phyloP scores from a whole-genome alignment of 306 rosid species.

The Heteromeles arbutifolia region DNA sequence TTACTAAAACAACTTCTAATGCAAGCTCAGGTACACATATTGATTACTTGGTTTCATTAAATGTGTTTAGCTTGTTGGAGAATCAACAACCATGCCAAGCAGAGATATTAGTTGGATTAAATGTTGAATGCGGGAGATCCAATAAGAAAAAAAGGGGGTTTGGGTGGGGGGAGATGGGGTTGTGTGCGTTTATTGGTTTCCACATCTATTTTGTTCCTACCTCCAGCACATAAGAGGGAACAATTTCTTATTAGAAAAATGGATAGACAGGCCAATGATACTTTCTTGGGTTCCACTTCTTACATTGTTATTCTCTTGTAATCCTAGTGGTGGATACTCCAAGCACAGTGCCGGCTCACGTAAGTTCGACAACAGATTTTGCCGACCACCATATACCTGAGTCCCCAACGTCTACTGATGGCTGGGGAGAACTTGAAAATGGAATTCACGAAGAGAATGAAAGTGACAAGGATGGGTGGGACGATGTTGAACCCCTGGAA shows the following conservation, averaged over 20 bases:
- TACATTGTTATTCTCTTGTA: constrained; percentile 13
- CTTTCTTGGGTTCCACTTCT: neutral
- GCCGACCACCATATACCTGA: constrained; percentile 53
- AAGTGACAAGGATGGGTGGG: constrained; percentile 93
- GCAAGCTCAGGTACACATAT: constrained; percentile 58
- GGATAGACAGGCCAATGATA: neutral
- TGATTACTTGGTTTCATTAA: neutral
- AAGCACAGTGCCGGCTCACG: constrained; percentile 50
- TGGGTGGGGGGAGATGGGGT: neutral
- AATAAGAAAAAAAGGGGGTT: neutral
- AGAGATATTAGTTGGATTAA: neutral
- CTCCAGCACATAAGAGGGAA: neutral
- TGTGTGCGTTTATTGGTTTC: neutral
- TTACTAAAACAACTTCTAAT: constrained; percentile 47
- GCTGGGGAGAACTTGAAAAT: constrained; percentile 98
- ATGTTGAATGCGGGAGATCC: neutral
- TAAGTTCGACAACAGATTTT: constrained; percentile 59
- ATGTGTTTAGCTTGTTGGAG: neutral
- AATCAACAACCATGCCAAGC: neutral
- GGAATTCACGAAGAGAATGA: constrained; percentile 59
- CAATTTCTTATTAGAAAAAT: neutral
- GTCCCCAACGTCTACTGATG: constrained; percentile 93
- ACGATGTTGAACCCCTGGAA: constrained; percentile 84
- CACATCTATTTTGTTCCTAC: neutral
- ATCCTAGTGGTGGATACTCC: constrained; percentile 55